Base-by-base conservation (phyloP, 2,329 filamentous ascomycete species). In the Nemania sp. region DNA sequence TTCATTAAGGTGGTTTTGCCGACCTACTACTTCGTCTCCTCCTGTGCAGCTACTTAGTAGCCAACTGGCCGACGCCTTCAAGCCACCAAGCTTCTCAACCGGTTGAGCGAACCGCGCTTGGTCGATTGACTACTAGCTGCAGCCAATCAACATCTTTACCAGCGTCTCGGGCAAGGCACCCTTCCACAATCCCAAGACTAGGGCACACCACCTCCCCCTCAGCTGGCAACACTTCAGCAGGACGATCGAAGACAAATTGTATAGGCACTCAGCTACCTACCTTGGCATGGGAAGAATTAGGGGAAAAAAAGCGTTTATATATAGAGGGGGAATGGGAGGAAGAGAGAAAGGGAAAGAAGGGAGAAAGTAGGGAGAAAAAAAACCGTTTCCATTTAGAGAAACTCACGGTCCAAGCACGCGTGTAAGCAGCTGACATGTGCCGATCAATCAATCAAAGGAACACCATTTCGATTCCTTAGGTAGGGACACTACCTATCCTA, bases 81-180 rank as follows among this genome's bases (percentile, higher is more conserved):
- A 43, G 50, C 61, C 61, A 54, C 50, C 58, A 59, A 59, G 21
- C 39, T 50, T 39, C 57, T 39, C 49, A 57, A 52, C 57, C 57
- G 54, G 49, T 53, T 49, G 57, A 57, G 49, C 53, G 60, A 60
- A 60, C 60, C 57, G 56, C 62, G 25, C 15, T 51, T 57, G 55
- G 43, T 62, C 53, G 49, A 48, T 54, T 45, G 29, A 57, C 47
- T 45, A 57, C 25, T 29, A 29, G 40, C 32, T 50, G n/a, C 40
- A 52, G 54, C 62, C 62, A 65, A 65, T 65, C 59, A 65, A 20
- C 46, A n/a, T 20, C 50, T 60, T 51, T 65, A 57, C 62, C 62
- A 60, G 18, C 57, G 48, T 50, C 57, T 65, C 57, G 63, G 63
- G 58, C 52, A 60, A 53, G 39, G 42, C 40, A 55, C 53, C 17